Evolutionary conservation across 2,329 filamentous ascomycete species (phyloP).

Genomic region (Pestalotiopsis sp.): DNA sequence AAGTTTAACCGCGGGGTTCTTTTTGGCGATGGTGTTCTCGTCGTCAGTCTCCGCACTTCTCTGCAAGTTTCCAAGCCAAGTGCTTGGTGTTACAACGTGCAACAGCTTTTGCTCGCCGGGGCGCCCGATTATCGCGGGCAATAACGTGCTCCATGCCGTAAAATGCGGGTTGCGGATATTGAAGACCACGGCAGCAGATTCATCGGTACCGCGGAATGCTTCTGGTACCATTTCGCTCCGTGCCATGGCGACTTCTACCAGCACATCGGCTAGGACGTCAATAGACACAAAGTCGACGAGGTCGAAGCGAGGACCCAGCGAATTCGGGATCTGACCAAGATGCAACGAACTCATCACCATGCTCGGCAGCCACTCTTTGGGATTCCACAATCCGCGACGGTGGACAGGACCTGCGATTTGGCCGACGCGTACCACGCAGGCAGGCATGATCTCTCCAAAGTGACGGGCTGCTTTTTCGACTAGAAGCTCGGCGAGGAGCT

Average conservation of each 20-base stretch:
- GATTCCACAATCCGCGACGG: constrained; percentile 35
- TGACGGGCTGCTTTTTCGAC: constrained; percentile 23
- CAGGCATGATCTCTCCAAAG: constrained; percentile 11
- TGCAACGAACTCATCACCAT: constrained; percentile 39
- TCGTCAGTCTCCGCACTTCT: background rate
- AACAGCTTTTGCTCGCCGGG: background rate
- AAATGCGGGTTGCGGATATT: background rate
- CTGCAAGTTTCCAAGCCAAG: background rate
- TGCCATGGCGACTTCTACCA: background rate
- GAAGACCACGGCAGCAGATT: background rate
- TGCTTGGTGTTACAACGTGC: background rate
- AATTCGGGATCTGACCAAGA: constrained; percentile 36
- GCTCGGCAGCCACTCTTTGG: constrained; percentile 40
- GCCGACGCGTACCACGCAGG: constrained; percentile 30
- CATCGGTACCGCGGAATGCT: background rate
- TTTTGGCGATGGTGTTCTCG: background rate
- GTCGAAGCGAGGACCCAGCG: constrained; percentile 28
- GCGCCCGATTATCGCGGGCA: constrained; percentile 16
- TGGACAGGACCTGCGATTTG: constrained; percentile 26
- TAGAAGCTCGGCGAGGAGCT: constrained; percentile 32
- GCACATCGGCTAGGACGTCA: background rate
- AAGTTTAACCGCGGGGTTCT: background rate
- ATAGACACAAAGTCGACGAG: background rate
- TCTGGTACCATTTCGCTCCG: background rate
- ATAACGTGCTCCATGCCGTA: constrained; percentile 11